Evolutionary conservation across 1,284 basidiomycete species (phyloP), one percentile per base, ranked within the genome.

Genomic region (Cystobasidium pallidum): DNA sequence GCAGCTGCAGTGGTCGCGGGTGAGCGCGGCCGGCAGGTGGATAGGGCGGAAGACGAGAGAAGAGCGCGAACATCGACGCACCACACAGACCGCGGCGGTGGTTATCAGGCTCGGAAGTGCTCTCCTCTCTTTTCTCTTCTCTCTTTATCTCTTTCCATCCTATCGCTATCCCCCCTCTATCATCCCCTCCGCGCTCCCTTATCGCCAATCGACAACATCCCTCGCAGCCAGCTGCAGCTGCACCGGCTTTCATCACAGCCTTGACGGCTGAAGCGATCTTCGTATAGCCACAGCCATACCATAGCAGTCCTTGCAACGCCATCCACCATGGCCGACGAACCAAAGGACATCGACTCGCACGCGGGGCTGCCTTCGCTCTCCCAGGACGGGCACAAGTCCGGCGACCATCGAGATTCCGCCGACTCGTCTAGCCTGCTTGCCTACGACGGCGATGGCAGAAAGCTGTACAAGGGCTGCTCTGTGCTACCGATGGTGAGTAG

Each of bases 301-400:
- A 45, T 45, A 45, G 8, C 39, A 15, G n/a, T 11, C 11, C 43
- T 15, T 15, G 43, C 43, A 45, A 8, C 43, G 21, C 10, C 24
- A 24, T n/a, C 49, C 3, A 15, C 8, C 49, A 51, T 51, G 49
- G n/a, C n/a, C 11, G 21, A 51, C 24, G 49, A 51, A 28, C 49
- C n/a, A 24, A 51, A 51, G 21, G 49, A 51, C 49, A 51, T 28
- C 55, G 34, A 57, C 55, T 57, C 55, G 55, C 55, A 34, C 55
- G 3, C 34, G n/a, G 55, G 32, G 11, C 55, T 57, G 19, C 34
- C 55, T 6, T 32, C 55, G 17, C 34, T 57, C 15, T 11, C 52
- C 7, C 52, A 55, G 10, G 26, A 36, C 26, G 34, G 11, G 11
- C n/a, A 62, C 34, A 43, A 64, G 26, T 7, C n/a, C 26, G 19